Conservation (phyloP, 2,329 filamentous ascomycete species). For the Pseudocercospora pini-densiflorae region DNA sequence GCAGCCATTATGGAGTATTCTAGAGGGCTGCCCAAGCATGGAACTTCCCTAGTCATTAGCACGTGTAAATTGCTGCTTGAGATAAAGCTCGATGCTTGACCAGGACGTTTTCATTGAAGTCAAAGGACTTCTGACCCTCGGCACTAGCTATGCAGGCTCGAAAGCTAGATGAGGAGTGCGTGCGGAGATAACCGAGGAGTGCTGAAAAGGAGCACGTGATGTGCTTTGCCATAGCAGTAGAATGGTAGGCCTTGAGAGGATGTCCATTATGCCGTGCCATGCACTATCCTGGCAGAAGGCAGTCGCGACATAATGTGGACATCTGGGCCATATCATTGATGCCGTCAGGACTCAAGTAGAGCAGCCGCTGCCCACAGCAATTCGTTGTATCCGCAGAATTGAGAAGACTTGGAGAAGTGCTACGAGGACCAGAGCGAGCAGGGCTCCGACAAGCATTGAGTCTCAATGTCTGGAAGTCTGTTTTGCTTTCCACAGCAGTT, state of each 20-base stretch:
- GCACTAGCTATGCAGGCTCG: neutral
- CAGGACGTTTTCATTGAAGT: neutral
- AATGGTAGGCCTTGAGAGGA: neutral
- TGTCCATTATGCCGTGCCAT: neutral
- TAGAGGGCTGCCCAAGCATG: conserved; percentile 25
- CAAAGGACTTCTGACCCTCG: neutral
- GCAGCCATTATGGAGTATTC: conserved; percentile 29
- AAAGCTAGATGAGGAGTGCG: neutral
- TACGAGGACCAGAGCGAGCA: conserved; percentile 23
- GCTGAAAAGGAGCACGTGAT: neutral
- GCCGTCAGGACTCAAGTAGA: neutral
- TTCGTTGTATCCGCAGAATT: neutral
- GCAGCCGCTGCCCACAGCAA: neutral
- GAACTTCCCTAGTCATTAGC: conserved; percentile 19
- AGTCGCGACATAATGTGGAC: neutral
- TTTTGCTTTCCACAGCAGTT: conserved; percentile 30
- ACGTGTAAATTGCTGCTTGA: neutral
- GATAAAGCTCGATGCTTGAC: neutral
- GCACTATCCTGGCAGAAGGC: neutral
- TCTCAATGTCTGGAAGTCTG: conserved; percentile 32
- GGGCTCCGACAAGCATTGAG: conserved; percentile 30
- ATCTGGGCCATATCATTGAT: too few relatives aligned
- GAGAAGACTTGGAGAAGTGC: neutral
- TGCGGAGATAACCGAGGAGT: conserved; percentile 4
- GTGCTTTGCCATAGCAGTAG: neutral